phyloP scores from a whole-genome alignment of 805 yeast species.

The Lipomyces spencermartinsiae region DNA sequence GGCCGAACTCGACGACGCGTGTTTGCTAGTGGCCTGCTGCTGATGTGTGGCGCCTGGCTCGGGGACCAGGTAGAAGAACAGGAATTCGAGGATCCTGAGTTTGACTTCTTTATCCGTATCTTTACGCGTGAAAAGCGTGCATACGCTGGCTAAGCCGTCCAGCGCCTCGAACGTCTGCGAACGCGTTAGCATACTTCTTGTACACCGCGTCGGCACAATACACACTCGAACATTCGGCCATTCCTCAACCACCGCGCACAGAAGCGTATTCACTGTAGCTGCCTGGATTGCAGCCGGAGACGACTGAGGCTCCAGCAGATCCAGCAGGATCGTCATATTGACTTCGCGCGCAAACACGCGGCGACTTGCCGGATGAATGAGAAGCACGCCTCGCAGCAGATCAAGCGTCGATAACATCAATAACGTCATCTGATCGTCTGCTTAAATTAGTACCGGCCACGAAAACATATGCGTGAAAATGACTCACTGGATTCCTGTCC shows the following conservation, averaged over 20 bases:
- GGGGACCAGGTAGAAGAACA: conserved; percentile 71
- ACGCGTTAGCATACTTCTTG: not conserved
- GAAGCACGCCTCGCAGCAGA: conserved; percentile 63
- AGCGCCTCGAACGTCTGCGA: conserved; percentile 56
- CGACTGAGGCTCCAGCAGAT: conserved; percentile 39
- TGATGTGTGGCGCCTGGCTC: conserved; percentile 50
- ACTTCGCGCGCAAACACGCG: conserved; percentile 52
- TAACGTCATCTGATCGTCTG: conserved; percentile 27
- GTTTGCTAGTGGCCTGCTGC: conserved; percentile 1
- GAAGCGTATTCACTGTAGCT: conserved; percentile 59
- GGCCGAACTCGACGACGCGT: not conserved
- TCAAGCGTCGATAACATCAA: conserved; percentile 44
- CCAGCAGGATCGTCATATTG: conserved; percentile 50
- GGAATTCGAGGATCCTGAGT: conserved; percentile 69
- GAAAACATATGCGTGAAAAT: not conserved
- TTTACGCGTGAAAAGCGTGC: conserved; percentile 52
- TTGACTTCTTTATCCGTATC: conserved; percentile 59
- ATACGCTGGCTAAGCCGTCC: conserved; percentile 61
- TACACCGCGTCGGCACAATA: not conserved
- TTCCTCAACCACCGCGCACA: conserved; percentile 63
- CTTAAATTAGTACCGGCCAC: not conserved
- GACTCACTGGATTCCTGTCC: conserved; percentile 25
- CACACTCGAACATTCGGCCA: conserved; percentile 58
- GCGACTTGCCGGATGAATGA: conserved; percentile 65
- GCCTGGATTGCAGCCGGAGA: conserved; percentile 44